Evolutionary conservation across 2,329 filamentous ascomycete species (phyloP), one percentile per base, ranked within the genome.

Genomic region (Aspergillus luchuensis): DNA sequence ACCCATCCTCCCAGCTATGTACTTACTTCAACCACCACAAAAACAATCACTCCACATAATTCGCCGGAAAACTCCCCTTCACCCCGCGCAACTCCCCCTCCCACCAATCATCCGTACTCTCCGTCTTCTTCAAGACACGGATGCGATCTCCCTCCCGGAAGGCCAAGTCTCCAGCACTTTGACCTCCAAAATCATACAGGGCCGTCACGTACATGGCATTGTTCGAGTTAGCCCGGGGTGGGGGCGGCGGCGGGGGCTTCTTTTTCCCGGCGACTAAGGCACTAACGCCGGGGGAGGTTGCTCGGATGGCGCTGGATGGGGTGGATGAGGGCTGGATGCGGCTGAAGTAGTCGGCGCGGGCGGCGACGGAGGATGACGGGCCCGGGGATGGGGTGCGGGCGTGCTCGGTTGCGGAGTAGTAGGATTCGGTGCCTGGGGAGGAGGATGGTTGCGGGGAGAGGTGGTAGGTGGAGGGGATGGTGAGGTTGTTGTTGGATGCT

Each of bases 71-170:
- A 66, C 81, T 87, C 3, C 91, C 91, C 71, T 82, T 84, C 25
- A 80, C 74, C 0, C 91, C 91, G 43, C 81, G 80, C 13, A 93
- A 65, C 74, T 95, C 91, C 11, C 91, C 91, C 63, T 91, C 85
- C 91, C 91, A 96, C 91, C 91, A 96, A 72, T 95, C 91, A 76
- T 95, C 89, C 21, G 87, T 89, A 63, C 88, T 92, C 6, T 86
- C 84, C 2, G 91, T 95, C 79, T 89, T 91, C 79, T 91, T 91
- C 33, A 92, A 71, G 3, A 96, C 88, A 49, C 83, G 85, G 67
- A 96, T 96, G 53, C 84, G 82, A 69, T 95, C 91, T 2, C 91
- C 91, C 74, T 93, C 89, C 30, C 81, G 81, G 71, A 96, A 96
- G 2, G 83, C 83, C 55, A 96, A 73, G 73, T 96, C 91, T 0